Conservation (phyloP, 352 stramenopile species). For the Pythium myriotylum region DNA sequence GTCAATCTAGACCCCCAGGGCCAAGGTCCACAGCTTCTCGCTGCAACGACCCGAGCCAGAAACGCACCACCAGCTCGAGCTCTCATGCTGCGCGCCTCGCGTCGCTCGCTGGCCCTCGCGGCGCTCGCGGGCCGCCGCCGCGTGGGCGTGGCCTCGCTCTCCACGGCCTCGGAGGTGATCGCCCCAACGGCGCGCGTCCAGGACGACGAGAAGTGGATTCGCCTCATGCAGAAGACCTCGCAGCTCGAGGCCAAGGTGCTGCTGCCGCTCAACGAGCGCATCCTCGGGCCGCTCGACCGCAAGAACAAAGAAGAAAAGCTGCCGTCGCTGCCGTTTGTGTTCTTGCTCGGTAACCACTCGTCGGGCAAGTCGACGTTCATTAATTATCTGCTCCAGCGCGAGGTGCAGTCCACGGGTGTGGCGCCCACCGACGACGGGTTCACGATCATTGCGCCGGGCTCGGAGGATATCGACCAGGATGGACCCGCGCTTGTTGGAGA, state of each 20-base stretch:
- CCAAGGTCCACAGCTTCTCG: slow-evolving; percentile 6
- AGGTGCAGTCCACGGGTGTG: slow-evolving; percentile 98
- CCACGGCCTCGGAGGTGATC: slow-evolving; percentile 32
- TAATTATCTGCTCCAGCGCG: slow-evolving; percentile 96
- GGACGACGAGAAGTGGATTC: slow-evolving; percentile 81
- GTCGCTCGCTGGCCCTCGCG: slow-evolving; percentile 23
- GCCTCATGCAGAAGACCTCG: slow-evolving; percentile 83
- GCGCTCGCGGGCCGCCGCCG: slow-evolving; percentile 8
- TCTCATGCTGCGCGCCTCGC: slow-evolving; percentile 27
- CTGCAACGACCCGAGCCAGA: slow-evolving; percentile 12
- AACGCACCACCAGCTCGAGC: slow-evolving; percentile 9
- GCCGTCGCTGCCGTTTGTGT: slow-evolving; percentile 97
- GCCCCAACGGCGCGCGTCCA: slow-evolving; percentile 29
- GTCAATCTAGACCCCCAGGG: neutral
- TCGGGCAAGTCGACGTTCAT: slow-evolving; percentile 99
- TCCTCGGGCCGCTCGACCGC: slow-evolving; percentile 86
- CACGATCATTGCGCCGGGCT: slow-evolving; percentile 98
- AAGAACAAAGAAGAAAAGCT: slow-evolving; percentile 91
- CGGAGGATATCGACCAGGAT: slow-evolving; percentile 97
- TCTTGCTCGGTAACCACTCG: slow-evolving; percentile 99
- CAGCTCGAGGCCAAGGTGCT: slow-evolving; percentile 70
- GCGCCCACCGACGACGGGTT: slow-evolving; percentile 99
- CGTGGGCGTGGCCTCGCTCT: slow-evolving; percentile 8
- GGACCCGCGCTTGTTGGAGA: slow-evolving; percentile 94
- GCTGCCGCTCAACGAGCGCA: slow-evolving; percentile 83